phyloP scores from a whole-genome alignment of 805 yeast genomes.

The Pichia pseudocactophila region DNA sequence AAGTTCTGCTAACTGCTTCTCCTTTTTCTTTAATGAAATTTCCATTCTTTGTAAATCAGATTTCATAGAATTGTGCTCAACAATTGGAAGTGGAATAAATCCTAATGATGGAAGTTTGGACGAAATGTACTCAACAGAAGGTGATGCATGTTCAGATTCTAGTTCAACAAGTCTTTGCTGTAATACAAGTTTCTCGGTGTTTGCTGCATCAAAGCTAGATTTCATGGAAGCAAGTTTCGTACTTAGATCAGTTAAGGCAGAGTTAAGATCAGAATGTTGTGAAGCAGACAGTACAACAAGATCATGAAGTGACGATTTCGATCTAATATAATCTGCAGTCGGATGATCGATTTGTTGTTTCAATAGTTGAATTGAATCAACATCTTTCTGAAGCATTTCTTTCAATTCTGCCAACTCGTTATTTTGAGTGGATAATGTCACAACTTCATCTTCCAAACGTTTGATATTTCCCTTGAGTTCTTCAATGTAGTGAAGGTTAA shows the following conservation, averaged over 20 bases:
- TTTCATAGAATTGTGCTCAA: constrained; percentile 11
- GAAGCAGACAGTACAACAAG: constrained; percentile 9
- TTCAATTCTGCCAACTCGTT: constrained; percentile 4
- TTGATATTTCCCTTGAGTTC: not conserved
- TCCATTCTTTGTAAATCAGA: constrained; percentile 5
- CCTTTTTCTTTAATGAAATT: constrained; percentile 3
- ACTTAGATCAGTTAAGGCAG: not conserved
- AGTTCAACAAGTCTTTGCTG: constrained; percentile 6
- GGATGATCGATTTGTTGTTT: constrained; percentile 8
- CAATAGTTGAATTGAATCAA: constrained; percentile 1
- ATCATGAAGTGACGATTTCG: constrained; percentile 10
- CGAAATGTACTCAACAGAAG: constrained; percentile 22
- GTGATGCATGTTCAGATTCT: constrained; percentile 11
- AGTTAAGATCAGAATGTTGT: constrained; percentile 11
- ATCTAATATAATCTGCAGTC: constrained; percentile 18
- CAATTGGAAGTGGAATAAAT: constrained; percentile 15
- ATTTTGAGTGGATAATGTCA: not conserved
- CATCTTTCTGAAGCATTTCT: not conserved
- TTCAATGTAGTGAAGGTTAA: constrained; percentile 1
- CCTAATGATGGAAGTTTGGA: constrained; percentile 13
- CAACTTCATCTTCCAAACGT: constrained; percentile 1
- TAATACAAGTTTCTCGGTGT: constrained; percentile 2
- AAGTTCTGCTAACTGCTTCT: constrained; percentile 8
- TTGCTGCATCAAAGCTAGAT: constrained; percentile 1
- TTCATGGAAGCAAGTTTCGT: constrained; percentile 3